These are phyloP conservation scores for Sicyos baderoa DNA, from an alignment of 306 rosid genomes.

Conservation along the genomic window DNA sequence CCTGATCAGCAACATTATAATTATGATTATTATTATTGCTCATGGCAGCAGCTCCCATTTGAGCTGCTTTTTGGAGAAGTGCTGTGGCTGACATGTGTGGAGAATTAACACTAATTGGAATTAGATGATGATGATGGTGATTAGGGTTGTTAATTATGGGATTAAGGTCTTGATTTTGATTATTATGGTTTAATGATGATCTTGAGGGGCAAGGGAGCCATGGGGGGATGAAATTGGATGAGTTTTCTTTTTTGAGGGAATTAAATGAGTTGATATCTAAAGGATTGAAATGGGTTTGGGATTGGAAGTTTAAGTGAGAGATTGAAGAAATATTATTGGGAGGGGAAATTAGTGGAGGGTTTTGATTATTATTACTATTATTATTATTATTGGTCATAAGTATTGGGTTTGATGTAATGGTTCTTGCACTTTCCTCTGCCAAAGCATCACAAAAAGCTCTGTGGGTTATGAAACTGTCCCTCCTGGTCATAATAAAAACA, in stretches of 20 bases:
- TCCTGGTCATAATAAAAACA: too few relatives aligned
- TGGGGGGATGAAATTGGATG: slow-evolving; percentile 42
- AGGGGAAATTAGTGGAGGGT: slow-evolving; percentile 22
- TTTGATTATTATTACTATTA: slow-evolving; percentile 16
- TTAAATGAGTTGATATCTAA: slow-evolving; percentile 31
- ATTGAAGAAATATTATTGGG: not conserved
- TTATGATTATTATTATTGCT: slow-evolving; percentile 6
- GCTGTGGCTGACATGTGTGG: slow-evolving; percentile 97
- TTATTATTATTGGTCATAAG: slow-evolving; percentile 14
- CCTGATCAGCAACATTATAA: not conserved
- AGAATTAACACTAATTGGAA: slow-evolving; percentile 24
- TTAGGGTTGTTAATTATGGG: slow-evolving; percentile 59
- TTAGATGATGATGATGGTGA: slow-evolving; percentile 23
- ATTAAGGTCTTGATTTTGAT: not conserved
- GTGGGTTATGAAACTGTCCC: slow-evolving; percentile 79
- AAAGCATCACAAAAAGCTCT: slow-evolving; percentile 98
- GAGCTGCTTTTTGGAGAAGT: slow-evolving; percentile 91
- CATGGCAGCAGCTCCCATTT: slow-evolving; percentile 84
- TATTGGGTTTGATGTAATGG: slow-evolving; percentile 35
- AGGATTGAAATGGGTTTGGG: slow-evolving; percentile 24
- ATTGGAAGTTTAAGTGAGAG: slow-evolving; percentile 12
- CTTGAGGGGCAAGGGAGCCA: slow-evolving; percentile 37
- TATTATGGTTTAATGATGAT: not conserved
- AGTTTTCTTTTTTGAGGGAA: slow-evolving; percentile 48
- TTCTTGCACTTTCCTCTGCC: slow-evolving; percentile 85